Base-by-base conservation (phyloP, 2,329 filamentous ascomycete genomes). In the Dissoconium aciculare region DNA sequence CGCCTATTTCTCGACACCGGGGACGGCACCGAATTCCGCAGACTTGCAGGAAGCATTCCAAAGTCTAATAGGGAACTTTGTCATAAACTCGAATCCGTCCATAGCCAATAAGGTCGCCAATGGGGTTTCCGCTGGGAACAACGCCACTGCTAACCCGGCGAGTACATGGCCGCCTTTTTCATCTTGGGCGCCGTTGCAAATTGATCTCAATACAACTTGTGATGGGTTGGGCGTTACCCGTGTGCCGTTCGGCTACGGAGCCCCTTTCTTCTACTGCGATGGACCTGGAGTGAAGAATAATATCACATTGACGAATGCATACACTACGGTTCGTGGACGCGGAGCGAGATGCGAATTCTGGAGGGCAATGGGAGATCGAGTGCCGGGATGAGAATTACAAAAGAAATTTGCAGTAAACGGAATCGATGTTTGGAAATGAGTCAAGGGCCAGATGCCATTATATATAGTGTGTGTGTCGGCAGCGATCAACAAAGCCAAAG, bases 201-300 rank as follows among this genome's bases (percentile, higher is more conserved):
- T 67, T 30, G 58, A 64, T 37, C 32, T 66, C 24, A 66, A 66
- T 35, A 56, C 62, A 34, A 65, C 61, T 0, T 62, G 63, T 3
- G 60, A 60, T 2, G 40, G 34, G 5, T 27, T 27, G 16, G 32
- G 40, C 27, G 21, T 30, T 26, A 44, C 33, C 12, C n/a, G n/a
- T n/a, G n/a, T n/a, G n/a, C n/a, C n/a, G n/a, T n/a, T n/a, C n/a
- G n/a, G n/a, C n/a, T 41, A 36, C 12, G 27, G 17, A 6, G 14
- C 11, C 39, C 26, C 34, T n/a, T 24, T 26, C 9, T 32, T 17
- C 16, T 34, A 30, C 45, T 44, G 15, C 49, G 43, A 33, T 42
- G 37, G 34, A 45, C 46, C 44, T 43, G 44, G 36, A 46, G 45
- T 58, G 11, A 43, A 49, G 5, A 63, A 63, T 31, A 38, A 49